Conservation (phyloP, 1,284 basidiomycete species). For the Sanghuangporus baumii region DNA sequence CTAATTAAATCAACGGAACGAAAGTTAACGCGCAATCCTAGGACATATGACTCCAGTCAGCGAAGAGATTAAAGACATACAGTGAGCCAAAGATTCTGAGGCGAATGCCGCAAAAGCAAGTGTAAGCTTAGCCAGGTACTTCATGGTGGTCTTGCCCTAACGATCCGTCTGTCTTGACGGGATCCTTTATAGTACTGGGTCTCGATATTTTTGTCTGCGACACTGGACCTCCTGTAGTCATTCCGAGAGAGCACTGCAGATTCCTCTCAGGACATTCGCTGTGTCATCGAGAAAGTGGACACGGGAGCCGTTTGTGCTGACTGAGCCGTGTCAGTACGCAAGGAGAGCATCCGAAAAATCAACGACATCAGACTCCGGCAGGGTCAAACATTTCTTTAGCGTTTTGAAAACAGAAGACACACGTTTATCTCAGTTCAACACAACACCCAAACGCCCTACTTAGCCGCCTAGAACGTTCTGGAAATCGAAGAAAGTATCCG, state of each 20-base stretch:
- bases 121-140: slow-evolving; percentile 6
- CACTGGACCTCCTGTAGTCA: background rate
- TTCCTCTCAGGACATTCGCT: background rate
- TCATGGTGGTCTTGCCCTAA: slow-evolving; percentile 2
- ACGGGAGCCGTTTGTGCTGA: background rate
- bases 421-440: too few species aligned
- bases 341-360: background rate
- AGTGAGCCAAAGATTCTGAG: slow-evolving; percentile 13
- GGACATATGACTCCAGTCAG: background rate
- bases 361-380: background rate
- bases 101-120: slow-evolving; percentile 2
- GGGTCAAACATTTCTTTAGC: background rate
- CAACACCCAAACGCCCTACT: too few species aligned
- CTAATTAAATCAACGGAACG: slow-evolving; percentile 21
- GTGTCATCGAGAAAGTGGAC: background rate
- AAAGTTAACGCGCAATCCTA: background rate
- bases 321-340: background rate
- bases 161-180: background rate
- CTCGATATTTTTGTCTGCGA: background rate
- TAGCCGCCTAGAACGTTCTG: background rate
- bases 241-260: background rate
- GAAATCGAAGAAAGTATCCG: background rate
- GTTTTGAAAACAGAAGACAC: too few species aligned
- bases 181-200: background rate
- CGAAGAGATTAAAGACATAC: background rate